Evolutionary conservation across 805 yeast genomes (phyloP).

Genomic region (Candida peoriensis): DNA sequence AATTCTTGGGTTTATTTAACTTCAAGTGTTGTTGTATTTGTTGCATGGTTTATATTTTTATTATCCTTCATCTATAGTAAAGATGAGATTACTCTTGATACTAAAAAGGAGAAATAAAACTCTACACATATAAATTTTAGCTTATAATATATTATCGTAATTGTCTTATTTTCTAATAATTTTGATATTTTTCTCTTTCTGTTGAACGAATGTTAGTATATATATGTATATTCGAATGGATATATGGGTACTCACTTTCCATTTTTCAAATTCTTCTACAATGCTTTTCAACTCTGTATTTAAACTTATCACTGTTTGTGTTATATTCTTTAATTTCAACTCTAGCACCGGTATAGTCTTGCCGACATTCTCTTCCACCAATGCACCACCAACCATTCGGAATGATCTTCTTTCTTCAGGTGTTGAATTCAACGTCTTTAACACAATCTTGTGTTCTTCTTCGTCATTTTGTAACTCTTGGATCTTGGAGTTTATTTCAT

Average conservation of each 20-base stretch:
- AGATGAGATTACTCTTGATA: slow-evolving; percentile 11
- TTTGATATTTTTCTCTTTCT: slow-evolving; percentile 13
- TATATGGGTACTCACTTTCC: slow-evolving; percentile 28
- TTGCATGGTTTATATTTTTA: slow-evolving; percentile 77
- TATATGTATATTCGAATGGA: no score
- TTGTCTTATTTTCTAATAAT: slow-evolving; percentile 13
- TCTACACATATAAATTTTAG: no score
- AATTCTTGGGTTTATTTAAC: slow-evolving; percentile 90
- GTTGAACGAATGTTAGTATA: slow-evolving; percentile 4
- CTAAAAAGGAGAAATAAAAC: slow-evolving; percentile 22
- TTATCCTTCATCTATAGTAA: slow-evolving; percentile 41
- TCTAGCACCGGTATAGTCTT: slow-evolving; percentile 64
- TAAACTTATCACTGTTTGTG: slow-evolving; percentile 29
- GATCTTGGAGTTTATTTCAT: slow-evolving; percentile 40
- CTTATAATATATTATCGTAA: no score
- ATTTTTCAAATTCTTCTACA: slow-evolving; percentile 35
- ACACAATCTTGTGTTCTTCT: slow-evolving; percentile 47
- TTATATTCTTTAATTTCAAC: slow-evolving; percentile 47
- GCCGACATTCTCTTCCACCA: slow-evolving; percentile 77
- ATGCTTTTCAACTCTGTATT: slow-evolving; percentile 29
- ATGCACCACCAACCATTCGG: slow-evolving; percentile 91
- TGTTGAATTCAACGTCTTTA: slow-evolving; percentile 48
- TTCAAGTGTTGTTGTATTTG: slow-evolving; percentile 61
- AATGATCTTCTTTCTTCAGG: slow-evolving; percentile 70
- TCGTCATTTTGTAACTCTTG: slow-evolving; percentile 44